phyloP scores from a whole-genome alignment of 179 eudicot genomes.

The Beta corolliflora region DNA sequence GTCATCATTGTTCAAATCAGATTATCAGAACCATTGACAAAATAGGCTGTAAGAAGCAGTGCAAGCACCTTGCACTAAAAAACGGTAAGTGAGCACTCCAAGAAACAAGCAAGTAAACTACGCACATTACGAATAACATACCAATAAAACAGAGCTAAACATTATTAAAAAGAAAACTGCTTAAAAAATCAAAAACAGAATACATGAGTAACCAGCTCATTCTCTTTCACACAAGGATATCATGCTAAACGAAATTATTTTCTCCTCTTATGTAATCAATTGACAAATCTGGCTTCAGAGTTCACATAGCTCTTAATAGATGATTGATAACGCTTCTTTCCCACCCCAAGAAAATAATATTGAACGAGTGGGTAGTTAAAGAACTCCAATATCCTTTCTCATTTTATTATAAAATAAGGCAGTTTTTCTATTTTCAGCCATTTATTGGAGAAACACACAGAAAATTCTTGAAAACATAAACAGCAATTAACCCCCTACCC shows the following conservation, averaged over 20 bases:
- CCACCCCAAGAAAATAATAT: not conserved
- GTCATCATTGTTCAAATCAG: not conserved
- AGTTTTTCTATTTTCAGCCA: not conserved
- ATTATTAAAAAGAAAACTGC: not conserved
- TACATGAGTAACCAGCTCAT: not conserved
- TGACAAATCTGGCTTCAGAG: not conserved
- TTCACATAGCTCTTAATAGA: not conserved
- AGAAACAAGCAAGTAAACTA: not conserved
- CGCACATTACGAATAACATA: not conserved
- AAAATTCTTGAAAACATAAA: not conserved
- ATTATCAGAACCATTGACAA: not conserved
- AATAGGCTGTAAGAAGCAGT: not conserved
- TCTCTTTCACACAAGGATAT: not conserved
- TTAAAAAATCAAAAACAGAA: not conserved
- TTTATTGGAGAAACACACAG: not conserved
- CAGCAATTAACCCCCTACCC: not conserved
- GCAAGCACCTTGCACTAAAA: not conserved
- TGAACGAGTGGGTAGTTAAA: not conserved
- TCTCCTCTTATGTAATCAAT: not conserved
- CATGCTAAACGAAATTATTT: not conserved
- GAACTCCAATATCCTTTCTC: not conserved
- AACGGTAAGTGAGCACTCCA: not conserved
- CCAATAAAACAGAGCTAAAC: not conserved
- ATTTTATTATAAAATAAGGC: not conserved
- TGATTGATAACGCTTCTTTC: not conserved